These are phyloP conservation scores for Asterophora lycoperdoides DNA, from an alignment of 768 basidiomycete genomes.

Conservation along the genomic window DNA sequence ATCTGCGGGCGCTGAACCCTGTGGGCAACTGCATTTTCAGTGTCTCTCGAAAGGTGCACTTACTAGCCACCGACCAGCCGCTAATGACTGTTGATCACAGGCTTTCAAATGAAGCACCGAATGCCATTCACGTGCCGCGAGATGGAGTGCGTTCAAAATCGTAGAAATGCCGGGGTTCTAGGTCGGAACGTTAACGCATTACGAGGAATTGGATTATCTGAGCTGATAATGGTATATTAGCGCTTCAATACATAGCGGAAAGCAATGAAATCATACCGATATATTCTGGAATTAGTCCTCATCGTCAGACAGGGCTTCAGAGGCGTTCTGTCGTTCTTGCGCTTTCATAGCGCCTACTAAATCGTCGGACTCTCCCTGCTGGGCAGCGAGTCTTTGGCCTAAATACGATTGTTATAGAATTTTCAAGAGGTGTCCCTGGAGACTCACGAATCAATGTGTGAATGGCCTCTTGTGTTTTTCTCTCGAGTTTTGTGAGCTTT, in stretches of 20 bases:
- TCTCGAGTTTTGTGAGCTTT: conserved; percentile 83
- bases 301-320: conserved; percentile 56
- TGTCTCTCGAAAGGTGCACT: too few species aligned
- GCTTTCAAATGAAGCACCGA: too few species aligned
- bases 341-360: conserved; percentile 82
- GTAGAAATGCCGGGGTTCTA: not conserved
- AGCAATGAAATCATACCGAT: conserved; percentile 19
- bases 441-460: conserved; percentile 87
- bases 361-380: conserved; percentile 77
- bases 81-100: too few species aligned
- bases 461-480: conserved; percentile 88
- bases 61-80: too few species aligned
- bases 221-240: conserved; percentile 2
- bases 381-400: conserved; percentile 78
- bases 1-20: too few species aligned
- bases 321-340: conserved; percentile 53
- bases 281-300: conserved; percentile 37
- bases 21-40: too few species aligned
- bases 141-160: too few species aligned
- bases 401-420: conserved; percentile 1
- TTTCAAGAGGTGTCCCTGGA: not conserved
- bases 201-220: not conserved
- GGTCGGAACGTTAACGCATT: not conserved
- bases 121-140: too few species aligned
- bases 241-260: conserved; percentile 6